Base-by-base conservation (phyloP, 1,284 basidiomycete genomes). In the Malassezia dermatis region DNA sequence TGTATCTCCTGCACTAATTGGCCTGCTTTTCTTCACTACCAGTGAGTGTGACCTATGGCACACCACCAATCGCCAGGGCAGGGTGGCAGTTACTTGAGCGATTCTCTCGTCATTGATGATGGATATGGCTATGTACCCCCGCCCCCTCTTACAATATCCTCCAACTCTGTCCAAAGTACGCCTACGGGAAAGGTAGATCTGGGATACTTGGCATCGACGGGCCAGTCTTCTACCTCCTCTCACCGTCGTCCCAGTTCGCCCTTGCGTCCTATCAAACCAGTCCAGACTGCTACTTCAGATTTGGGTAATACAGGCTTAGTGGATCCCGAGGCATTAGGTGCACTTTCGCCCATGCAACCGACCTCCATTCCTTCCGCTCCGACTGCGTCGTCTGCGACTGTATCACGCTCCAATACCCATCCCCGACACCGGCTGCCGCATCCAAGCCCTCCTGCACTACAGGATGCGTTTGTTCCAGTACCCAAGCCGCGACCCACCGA, bases 241-340 rank as follows among this genome's bases (percentile, higher is more conserved):
- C 32, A 31, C 10, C 32, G 15, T 26, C 46, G 46, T n/a, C 15
- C 46, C 8, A 39, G 34, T 11, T 55, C 53, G 11, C 53, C 53
- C 4, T 34, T 55, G 41, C 47, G 53, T 2, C 53, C 53, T 11
- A 48, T 55, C 32, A 15, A 26, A 21, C 31, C n/a, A 27, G 19
- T 35, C 3, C 12, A 23, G 3, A 19, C 26, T 5, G 28, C 34
- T 1, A 19, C 43, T 19, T 12, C 21, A 13, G 26, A 32, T 10
- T 12, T 21, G 15, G 21, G 8, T 21, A 44, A 57, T 27, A 45
- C 43, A 15, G 55, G 55, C 1, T 35, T 57, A 3, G 55, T 57
- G 21, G 55, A 57, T 32, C 44, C 49, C 13, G 55, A 57, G 23
- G 24, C 31, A 10, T 21, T 57, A 5, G 21, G 19, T 26, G 45